Conservation (phyloP, 495 filamentous ascomycete species). For the Penicillium psychrofluorescens region DNA sequence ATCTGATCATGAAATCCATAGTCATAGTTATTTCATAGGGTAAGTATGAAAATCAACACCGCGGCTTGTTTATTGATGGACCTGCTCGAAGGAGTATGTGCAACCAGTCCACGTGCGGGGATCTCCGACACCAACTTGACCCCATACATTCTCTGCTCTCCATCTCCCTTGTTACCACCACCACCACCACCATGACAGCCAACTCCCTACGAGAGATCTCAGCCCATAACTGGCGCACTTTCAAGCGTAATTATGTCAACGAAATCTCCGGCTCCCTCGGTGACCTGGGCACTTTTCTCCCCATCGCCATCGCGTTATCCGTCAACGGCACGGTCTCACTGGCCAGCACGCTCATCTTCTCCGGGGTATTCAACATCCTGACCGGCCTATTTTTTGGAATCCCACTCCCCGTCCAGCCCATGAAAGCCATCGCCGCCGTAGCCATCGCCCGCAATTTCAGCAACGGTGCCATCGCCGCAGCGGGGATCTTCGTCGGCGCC, state of each 20-base stretch:
- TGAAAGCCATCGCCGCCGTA: slow-evolving; percentile 89
- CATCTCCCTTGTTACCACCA: background rate
- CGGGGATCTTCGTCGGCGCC: slow-evolving; percentile 67
- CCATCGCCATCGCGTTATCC: slow-evolving; percentile 77
- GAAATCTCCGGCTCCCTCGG: slow-evolving; percentile 89
- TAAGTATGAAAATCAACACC: too few species aligned
- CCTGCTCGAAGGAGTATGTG: too few species aligned
- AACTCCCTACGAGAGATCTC: slow-evolving; percentile 26
- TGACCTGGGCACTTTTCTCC: slow-evolving; percentile 86
- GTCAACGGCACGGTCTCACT: slow-evolving; percentile 69
- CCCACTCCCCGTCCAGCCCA: slow-evolving; percentile 78
- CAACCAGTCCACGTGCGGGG: too few species aligned
- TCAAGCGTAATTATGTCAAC: slow-evolving; percentile 53
- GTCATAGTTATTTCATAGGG: too few species aligned
- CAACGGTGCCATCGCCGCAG: slow-evolving; percentile 62
- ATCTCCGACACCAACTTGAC: too few species aligned
- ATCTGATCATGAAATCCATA: too few species aligned
- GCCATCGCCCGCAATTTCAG: slow-evolving; percentile 63
- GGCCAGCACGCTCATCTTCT: slow-evolving; percentile 77
- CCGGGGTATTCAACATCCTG: slow-evolving; percentile 75
- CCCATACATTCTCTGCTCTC: too few species aligned
- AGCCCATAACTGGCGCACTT: slow-evolving; percentile 25
- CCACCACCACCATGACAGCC: slow-evolving; percentile 18
- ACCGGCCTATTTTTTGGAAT: slow-evolving; percentile 80
- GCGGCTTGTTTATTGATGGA: too few species aligned